phyloP scores from a whole-genome alignment of 2,329 filamentous ascomycete genomes.

The Berkeleyomyces rouxiae region DNA sequence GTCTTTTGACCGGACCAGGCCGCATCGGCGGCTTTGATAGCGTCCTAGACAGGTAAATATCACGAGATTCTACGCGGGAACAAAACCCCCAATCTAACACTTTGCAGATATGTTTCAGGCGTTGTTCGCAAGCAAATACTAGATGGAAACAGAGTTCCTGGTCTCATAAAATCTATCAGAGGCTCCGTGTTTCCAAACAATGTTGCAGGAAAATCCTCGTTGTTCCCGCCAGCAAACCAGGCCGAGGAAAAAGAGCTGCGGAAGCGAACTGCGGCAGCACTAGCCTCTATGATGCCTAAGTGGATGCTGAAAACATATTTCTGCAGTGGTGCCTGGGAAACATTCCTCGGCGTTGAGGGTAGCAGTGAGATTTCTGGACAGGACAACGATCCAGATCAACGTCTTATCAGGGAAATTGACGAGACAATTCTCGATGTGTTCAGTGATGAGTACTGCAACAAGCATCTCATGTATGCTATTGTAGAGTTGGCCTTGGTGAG shows the following conservation, averaged over 20 bases:
- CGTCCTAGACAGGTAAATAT: conserved; percentile 73
- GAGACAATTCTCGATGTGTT: conserved; percentile 54
- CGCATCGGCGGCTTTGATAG: conserved; percentile 58
- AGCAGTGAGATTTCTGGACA: conserved; percentile 16
- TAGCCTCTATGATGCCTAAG: conserved; percentile 33
- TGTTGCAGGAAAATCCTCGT: conserved; percentile 46
- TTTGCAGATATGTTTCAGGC: conserved; percentile 40
- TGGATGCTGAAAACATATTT: conserved; percentile 35
- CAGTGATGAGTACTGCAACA: conserved; percentile 76
- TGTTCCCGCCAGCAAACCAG: conserved; percentile 42
- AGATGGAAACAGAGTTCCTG: conserved; percentile 46
- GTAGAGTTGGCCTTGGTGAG: conserved; percentile 69
- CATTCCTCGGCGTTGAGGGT: conserved; percentile 16
- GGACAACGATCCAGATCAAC: conserved; percentile 26
- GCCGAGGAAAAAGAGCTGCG: conserved; percentile 45
- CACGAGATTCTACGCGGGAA: neutral
- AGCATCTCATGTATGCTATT: conserved; percentile 69
- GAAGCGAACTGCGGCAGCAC: conserved; percentile 46
- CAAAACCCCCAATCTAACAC: neutral
- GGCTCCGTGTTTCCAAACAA: conserved; percentile 77
- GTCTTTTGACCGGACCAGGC: conserved; percentile 56
- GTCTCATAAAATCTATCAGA: conserved; percentile 53
- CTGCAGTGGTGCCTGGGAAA: conserved; percentile 20
- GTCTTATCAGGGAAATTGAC: conserved; percentile 42
- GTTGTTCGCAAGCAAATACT: conserved; percentile 40